phyloP scores from a whole-genome alignment of 345 rosid species.

The Raphanus raphanistrum region DNA sequence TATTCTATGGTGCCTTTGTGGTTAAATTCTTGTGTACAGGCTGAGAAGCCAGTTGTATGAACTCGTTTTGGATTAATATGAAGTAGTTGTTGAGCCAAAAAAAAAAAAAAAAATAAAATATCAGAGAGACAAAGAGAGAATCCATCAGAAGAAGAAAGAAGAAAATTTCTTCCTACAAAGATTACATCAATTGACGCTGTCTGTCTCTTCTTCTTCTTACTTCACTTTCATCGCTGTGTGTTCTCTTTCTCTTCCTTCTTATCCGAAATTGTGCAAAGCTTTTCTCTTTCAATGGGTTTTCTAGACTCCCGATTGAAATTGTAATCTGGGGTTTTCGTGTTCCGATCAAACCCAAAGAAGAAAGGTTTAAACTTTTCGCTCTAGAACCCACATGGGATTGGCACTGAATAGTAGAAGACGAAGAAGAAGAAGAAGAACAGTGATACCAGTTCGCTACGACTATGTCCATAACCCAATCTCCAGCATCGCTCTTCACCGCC shows the following conservation, averaged over 20 bases:
- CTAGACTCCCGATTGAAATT: not conserved
- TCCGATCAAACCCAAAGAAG: constrained; percentile 13
- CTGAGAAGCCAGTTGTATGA: too few relatives aligned
- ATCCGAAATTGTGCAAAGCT: not conserved
- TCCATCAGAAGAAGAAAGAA: constrained; percentile 14
- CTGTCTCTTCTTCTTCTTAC: not conserved
- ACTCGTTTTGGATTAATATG: too few relatives aligned
- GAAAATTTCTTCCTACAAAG: not conserved
- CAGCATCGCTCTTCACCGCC: constrained; percentile 49
- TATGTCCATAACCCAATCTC: constrained; percentile 55
- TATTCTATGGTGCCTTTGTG: too few relatives aligned
- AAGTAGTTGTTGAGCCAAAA: too few relatives aligned
- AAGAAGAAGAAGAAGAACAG: constrained; percentile 31
- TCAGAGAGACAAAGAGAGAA: not conserved
- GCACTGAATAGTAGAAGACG: constrained; percentile 34
- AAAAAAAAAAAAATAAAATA: constrained; percentile 3
- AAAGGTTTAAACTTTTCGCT: constrained; percentile 10
- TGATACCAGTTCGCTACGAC: constrained; percentile 6
- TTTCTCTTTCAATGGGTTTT: not conserved
- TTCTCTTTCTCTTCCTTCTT: not conserved
- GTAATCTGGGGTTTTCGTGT: constrained; percentile 9
- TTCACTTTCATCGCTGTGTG: not conserved
- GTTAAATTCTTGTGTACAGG: too few relatives aligned
- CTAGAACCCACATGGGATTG: constrained; percentile 67
- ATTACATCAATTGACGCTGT: constrained; percentile 10